Conservation (phyloP, 768 basidiomycete species). For the Coprinopsis strossmayeri region DNA sequence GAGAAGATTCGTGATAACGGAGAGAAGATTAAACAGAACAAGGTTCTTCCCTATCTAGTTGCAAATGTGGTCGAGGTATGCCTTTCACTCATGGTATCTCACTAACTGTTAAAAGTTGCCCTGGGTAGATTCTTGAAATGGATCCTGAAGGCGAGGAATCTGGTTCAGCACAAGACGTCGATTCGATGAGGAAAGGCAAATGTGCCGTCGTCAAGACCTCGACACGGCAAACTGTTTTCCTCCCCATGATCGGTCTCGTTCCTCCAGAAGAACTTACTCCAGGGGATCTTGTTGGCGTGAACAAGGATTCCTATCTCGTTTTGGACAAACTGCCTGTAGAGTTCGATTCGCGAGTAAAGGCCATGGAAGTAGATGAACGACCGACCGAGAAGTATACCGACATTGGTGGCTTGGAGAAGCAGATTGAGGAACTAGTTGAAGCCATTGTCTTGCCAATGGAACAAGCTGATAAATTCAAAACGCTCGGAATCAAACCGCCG, state of each 20-base stretch:
- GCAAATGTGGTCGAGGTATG: conserved; percentile 95
- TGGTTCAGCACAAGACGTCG: conserved; percentile 92
- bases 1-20: conserved; percentile 98
- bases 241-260: conserved; percentile 96
- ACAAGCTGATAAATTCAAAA: conserved; percentile 97
- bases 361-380: conserved; percentile 99
- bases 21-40: conserved; percentile 99
- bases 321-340: conserved; percentile 94
- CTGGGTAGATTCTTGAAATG: conserved; percentile 80
- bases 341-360: conserved; percentile 97
- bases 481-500: conserved; percentile 93
- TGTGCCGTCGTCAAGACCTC: conserved; percentile 99
- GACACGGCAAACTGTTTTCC: conserved; percentile 96
- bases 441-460: conserved; percentile 99
- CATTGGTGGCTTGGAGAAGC: conserved; percentile 97
- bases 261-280: conserved; percentile 87
- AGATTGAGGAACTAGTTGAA: conserved; percentile 97
- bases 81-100: background rate
- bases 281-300: conserved; percentile 94
- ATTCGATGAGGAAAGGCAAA: conserved; percentile 95
- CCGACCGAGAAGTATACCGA: conserved; percentile 97
- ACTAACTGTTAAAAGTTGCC: conserved; percentile 7
- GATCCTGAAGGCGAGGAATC: conserved; percentile 92
- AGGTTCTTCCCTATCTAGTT: conserved; percentile 95
- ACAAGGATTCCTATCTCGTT: conserved; percentile 98